Percentiles rank a stretch among this genome's conserved stretches.
Evolutionary conservation across 1,284 basidiomycete species (phyloP).

Genomic region (Leucoagaricus sp.): DNA sequence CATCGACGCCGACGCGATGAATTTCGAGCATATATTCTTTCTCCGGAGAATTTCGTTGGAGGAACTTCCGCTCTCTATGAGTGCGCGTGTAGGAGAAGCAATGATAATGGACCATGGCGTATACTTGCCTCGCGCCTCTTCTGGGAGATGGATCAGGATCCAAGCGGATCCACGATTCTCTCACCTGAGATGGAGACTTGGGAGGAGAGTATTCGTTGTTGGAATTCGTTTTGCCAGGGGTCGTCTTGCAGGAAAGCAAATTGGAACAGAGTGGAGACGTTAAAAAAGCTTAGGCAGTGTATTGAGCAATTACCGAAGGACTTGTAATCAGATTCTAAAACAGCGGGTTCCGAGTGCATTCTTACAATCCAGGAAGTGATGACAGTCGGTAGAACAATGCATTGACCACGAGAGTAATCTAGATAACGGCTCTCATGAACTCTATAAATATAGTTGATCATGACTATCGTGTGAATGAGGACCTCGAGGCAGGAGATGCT

Average conservation of each 20-base stretch:
- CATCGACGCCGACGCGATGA: neutral
- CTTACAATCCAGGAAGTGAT: too few species aligned
- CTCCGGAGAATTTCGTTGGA: neutral
- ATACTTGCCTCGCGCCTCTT: neutral
- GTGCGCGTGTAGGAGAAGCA: neutral
- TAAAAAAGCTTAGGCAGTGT: neutral
- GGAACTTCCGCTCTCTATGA: neutral
- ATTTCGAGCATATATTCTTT: neutral
- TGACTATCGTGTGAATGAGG: too few species aligned
- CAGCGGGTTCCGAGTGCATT: too few species aligned
- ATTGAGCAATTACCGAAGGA: neutral
- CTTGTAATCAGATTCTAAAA: too few species aligned
- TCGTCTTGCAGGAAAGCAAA: neutral
- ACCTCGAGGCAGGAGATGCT: too few species aligned
- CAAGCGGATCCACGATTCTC: neutral
- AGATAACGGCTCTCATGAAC: too few species aligned
- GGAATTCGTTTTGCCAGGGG: neutral
- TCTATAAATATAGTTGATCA: too few species aligned
- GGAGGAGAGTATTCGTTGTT: neutral
- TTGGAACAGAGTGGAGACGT: neutral
- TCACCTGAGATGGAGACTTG: neutral
- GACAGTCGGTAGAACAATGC: too few species aligned
- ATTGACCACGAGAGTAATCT: too few species aligned
- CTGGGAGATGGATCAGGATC: neutral
- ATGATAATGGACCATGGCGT: neutral